Evolutionary conservation across 331 rosid genomes (phyloP).

Genomic region (Cucumis variabilis): DNA sequence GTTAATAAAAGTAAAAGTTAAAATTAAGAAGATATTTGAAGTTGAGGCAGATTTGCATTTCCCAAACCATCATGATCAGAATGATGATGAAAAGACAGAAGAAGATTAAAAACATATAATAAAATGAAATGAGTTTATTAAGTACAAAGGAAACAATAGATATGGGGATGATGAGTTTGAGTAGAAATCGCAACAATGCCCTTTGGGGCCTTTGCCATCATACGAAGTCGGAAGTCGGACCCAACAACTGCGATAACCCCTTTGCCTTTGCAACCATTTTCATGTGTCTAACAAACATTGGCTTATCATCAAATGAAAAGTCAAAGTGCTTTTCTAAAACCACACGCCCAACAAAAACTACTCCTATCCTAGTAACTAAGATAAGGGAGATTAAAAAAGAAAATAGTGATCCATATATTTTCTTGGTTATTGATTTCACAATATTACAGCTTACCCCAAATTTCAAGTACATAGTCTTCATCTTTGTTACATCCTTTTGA

Average conservation of each 20-base stretch:
- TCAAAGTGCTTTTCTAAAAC: constrained; percentile 23
- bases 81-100: constrained; percentile 6
- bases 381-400: too few relatives aligned
- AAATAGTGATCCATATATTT: too few relatives aligned
- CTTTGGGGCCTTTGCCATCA: constrained; percentile 8
- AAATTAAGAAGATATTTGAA: not conserved
- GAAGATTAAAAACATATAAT: not conserved
- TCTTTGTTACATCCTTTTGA: too few relatives aligned
- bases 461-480: too few relatives aligned
- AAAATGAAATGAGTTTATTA: not conserved
- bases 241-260: not conserved
- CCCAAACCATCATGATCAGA: not conserved
- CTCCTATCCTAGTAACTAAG: too few relatives aligned
- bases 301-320: not conserved
- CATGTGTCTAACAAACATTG: not conserved
- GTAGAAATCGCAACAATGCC: not conserved
- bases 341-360: not conserved
- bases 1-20: not conserved
- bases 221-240: not conserved
- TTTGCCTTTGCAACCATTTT: not conserved
- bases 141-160: not conserved
- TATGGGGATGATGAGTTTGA: not conserved
- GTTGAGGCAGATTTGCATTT: not conserved
- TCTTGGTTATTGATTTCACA: too few relatives aligned
- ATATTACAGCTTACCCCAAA: too few relatives aligned